Base-by-base conservation (phyloP, 1,139 yeast species). In the Pichia sorboxylosa region DNA sequence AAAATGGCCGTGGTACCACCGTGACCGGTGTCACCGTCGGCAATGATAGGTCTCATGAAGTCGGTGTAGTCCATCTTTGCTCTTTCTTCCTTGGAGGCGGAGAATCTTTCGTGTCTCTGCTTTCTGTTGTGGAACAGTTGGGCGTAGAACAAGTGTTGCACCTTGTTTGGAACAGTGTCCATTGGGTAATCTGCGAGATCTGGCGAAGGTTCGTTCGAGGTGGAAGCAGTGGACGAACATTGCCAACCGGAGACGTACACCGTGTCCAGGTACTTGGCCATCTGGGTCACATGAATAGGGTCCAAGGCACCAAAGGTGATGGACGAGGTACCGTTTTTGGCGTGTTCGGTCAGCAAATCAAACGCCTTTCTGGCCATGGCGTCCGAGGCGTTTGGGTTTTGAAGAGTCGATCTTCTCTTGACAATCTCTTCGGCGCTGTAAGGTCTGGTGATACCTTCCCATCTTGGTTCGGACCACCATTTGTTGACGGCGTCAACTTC, bases 111-210 rank as follows among this genome's bases (percentile, higher is more conserved):
- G 54, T 83, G 92, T 51, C 83, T 73, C 66, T 87, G 96, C 64
- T 87, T 87, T 63, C 95, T 76, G 69, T 90, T 97, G 58, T 87
- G 98, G 74, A 87, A 90, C 42, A 82, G 67, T 63, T 90, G 97
- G 32, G 97, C 97, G 58, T 83, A 85, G 77, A 92, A 90, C 54
- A 90, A 69, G 58, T 90, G 96, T 61, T 90, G 94, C 45, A 85
- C 96, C 70, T 90, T 90, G 69, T 87, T 87, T 54, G 98, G 98
- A 40, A 90, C 98, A 27, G 98, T 90, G 62, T 90, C 96, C 81
- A 80, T 81, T 36, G 97, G 97, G 62, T 90, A 90, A 61, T 90
- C 98, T 39, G 97, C 98, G 55, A 90, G 72, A 68, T 90, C 98
- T 39, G 97, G 97, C 27, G 94, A 83, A 30, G 97, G 97, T 63